Evolutionary conservation across 352 stramenopile species (phyloP), one percentile per base, ranked within the genome.

Genomic region (Pythium myriotylum): DNA sequence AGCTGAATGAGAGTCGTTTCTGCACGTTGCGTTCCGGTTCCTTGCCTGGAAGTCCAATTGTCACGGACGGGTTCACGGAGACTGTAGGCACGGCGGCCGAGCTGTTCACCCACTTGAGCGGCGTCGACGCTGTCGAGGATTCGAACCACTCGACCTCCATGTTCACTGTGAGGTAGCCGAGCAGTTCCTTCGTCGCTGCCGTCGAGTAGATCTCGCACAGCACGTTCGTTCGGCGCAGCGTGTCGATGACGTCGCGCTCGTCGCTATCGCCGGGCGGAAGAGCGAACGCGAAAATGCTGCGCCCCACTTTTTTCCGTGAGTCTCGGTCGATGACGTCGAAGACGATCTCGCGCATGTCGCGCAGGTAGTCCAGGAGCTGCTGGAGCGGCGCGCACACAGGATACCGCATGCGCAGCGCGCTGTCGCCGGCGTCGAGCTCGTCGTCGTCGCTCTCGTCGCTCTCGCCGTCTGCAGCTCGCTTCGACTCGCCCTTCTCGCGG

Each of bases 251-350:
- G n/a, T 68, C 22, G 59, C 62, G 13, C 65, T 60, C 16, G 50
- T 52, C 37, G 19, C 49, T 4, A 26, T 17, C 8, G 50, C 39
- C 16, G 10, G n/a, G 9, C 19, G 22, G n/a, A 10, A 67, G 10
- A 14, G 19, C 27, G 33, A 71, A 63, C 45, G 58, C 39, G 2
- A 67, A 46, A 26, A 63, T 52, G 33, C 71, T 80, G 22, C 66
- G 43, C 4, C 81, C 82, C 23, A 75, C 59, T 27, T 76, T 76
- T 20, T 62, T 77, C 12, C 77, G 55, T 1, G 73, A 75, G 3
- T 27, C 29, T 32, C 75, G 76, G 51, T 92, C 81, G 26, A 89
- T 77, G 54, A 92, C 78, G 24, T 92, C 83, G 19, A 91, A 45
- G 35, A 65, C 58, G 23, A 92, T 61, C 54, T 84, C 49, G 53